A percentile compares a stretch with the other conserved stretches of the same genome.
phyloP scores from a whole-genome alignment of 108 stramenopile genomes.

The Fistulifera pelliculosa region DNA sequence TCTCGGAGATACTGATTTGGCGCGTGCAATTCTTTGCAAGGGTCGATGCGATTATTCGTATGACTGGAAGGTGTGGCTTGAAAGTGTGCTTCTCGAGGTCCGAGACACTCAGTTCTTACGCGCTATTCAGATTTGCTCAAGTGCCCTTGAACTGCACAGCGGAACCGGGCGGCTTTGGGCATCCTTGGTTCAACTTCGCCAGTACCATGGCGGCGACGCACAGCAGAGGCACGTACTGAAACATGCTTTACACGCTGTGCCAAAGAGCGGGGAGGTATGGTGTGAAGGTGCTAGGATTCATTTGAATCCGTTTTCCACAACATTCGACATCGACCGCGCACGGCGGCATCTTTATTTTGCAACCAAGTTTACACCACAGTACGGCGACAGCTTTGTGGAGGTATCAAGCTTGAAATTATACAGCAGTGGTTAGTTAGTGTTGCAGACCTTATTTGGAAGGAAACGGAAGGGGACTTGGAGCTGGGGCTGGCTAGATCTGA shows the following conservation, averaged over 20 bases:
- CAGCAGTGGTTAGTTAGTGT: slow-evolving; percentile 60
- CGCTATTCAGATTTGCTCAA: slow-evolving; percentile 59
- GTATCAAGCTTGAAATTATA: slow-evolving; percentile 59
- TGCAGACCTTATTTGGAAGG: slow-evolving; percentile 36
- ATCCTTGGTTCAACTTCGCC: slow-evolving; percentile 84
- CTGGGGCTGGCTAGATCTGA: neutral
- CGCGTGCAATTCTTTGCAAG: slow-evolving; percentile 77
- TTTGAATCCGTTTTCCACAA: slow-evolving; percentile 72
- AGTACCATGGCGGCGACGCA: slow-evolving; percentile 64
- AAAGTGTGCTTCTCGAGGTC: slow-evolving; percentile 85
- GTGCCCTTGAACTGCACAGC: slow-evolving; percentile 75
- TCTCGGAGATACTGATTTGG: slow-evolving; percentile 68
- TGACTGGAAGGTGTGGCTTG: slow-evolving; percentile 96
- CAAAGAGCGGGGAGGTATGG: slow-evolving; percentile 98
- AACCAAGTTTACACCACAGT: slow-evolving; percentile 96
- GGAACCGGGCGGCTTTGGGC: slow-evolving; percentile 98
- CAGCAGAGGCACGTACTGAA: slow-evolving; percentile 64
- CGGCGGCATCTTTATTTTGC: slow-evolving; percentile 85
- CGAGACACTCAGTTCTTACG: slow-evolving; percentile 50
- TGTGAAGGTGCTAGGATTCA: slow-evolving; percentile 88
- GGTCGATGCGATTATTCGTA: slow-evolving; percentile 62
- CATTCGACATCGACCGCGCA: slow-evolving; percentile 78
- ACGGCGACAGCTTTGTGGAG: slow-evolving; percentile 93
- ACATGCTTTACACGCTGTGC: slow-evolving; percentile 84
- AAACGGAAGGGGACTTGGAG: slow-evolving; percentile 13